A percentile compares a stretch with the other conserved stretches of the same genome.
phyloP scores from a whole-genome alignment of 768 basidiomycete species.

The Gloeostereum incarnatum region DNA sequence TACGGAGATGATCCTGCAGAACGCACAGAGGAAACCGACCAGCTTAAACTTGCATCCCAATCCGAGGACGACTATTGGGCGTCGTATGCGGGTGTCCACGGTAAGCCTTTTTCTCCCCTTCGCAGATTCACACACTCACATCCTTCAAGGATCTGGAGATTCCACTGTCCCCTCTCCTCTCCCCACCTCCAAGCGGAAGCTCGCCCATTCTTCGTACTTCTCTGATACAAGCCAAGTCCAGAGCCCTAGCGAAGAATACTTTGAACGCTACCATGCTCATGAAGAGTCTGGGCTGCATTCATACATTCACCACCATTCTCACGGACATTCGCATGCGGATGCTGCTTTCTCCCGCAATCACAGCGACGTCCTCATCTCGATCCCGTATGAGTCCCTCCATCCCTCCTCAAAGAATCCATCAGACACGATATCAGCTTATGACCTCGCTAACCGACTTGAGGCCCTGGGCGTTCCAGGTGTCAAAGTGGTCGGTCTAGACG shows the following conservation, averaged over 20 bases:
- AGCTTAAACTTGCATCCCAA: constrained; percentile 4
- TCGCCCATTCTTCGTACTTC: too few relatives aligned
- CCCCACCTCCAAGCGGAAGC: constrained; percentile 16
- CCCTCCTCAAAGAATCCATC: constrained; percentile 15
- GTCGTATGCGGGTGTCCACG: constrained; percentile 61
- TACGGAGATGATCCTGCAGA: constrained; percentile 39
- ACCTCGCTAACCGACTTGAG: constrained; percentile 30
- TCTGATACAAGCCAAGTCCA: too few relatives aligned
- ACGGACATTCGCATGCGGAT: constrained; percentile 8
- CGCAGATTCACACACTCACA: not conserved
- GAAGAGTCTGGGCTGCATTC: not conserved
- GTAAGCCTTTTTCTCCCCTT: constrained; percentile 22
- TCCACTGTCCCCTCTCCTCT: constrained; percentile 50
- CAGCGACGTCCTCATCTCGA: constrained; percentile 17
- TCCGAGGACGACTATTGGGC: constrained; percentile 66
- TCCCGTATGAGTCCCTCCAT: constrained; percentile 19
- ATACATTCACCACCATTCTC: not conserved
- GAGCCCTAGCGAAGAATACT: too few relatives aligned
- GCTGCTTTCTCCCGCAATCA: constrained; percentile 23
- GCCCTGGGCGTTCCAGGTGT: too few relatives aligned
- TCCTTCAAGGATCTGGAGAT: constrained; percentile 51
- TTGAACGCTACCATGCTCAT: not conserved
- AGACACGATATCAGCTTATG: constrained; percentile 29
- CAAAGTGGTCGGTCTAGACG: constrained; percentile 15
- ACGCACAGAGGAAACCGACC: constrained; percentile 13